Conservation (phyloP, 2,329 filamentous ascomycete species). For the Colletotrichum euphorbiae region DNA sequence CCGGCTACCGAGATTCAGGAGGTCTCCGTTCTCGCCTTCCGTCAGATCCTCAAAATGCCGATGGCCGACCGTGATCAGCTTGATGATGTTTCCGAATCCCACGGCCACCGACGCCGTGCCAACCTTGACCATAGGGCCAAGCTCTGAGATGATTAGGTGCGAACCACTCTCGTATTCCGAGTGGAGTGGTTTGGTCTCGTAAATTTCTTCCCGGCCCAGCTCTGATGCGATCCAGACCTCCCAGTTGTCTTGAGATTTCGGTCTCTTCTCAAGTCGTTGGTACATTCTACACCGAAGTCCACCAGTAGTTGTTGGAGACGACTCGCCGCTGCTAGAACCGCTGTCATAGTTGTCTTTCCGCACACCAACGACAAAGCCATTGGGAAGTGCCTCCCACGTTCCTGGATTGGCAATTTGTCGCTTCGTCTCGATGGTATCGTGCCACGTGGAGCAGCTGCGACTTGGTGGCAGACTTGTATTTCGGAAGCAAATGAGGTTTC, state of each 20-base stretch:
- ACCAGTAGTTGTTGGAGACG: conserved; percentile 40
- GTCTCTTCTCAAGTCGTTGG: conserved; percentile 41
- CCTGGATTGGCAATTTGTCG: conserved; percentile 72
- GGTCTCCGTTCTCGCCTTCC: conserved; percentile 45
- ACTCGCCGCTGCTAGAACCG: conserved; percentile 39
- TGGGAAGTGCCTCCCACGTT: conserved; percentile 71
- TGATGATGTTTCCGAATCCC: conserved; percentile 78
- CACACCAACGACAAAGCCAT: conserved; percentile 73
- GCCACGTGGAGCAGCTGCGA: conserved; percentile 63
- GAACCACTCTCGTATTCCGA: conserved; percentile 55
- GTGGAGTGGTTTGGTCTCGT: conserved; percentile 60
- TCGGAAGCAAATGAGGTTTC: conserved; percentile 68
- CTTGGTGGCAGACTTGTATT: conserved; percentile 54
- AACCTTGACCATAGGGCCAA: conserved; percentile 73
- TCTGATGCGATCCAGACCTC: conserved; percentile 66
- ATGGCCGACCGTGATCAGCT: conserved; percentile 75
- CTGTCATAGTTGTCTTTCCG: conserved; percentile 56
- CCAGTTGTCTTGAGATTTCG: conserved; percentile 55
- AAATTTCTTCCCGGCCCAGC: conserved; percentile 55
- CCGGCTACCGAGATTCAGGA: conserved; percentile 53
- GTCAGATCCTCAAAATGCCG: conserved; percentile 68
- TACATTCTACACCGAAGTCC: conserved; percentile 48
- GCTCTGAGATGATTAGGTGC: conserved; percentile 71
- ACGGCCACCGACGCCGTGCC: conserved; percentile 76
- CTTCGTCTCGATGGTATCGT: conserved; percentile 61